Base-by-base conservation (phyloP, 805 yeast species). In the Candida ipomoeae region DNA sequence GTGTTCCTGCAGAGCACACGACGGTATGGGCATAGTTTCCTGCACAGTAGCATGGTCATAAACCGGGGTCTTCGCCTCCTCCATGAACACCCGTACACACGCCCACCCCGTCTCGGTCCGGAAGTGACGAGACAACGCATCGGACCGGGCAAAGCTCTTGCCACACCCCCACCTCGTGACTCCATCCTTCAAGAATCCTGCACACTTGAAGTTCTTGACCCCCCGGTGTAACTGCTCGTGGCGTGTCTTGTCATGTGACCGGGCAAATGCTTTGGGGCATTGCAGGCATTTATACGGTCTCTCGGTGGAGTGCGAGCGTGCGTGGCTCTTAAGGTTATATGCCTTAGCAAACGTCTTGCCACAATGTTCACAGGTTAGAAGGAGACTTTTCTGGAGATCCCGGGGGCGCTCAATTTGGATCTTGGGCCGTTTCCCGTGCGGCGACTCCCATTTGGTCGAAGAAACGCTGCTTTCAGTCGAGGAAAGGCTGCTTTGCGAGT, bases 151-250 rank as follows among this genome's bases (percentile, higher is more conserved):
- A 65, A 86, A 86, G 55, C 76, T 73, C 61, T 82, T 80, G 14
- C 86, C 84, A 63, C 92, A 85, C 3, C 91, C 92, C 91, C 92
- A 85, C 55, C 68, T 66, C 3, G 84, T 81, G 13, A 59, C 62
- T 0, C 84, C 83, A 57, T 83, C 84, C 33, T 74, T 73, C 53
- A 85, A 65, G 18, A 65, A 64, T 0, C 90, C 91, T 50, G 78
- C 78, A 62, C 94, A 87, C 49, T 75, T 79, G 65, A 82, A 86
- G 63, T 78, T 82, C 70, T 83, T 84, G 50, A 78, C 82, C 5
- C 91, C 91, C 18, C 83, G 78, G 60, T 87, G 94, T n/a, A 87
- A 69, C 17, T 79, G 73, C 62, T 87, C 91, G 63, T 87, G 94
- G 44, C 94, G 77, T 58, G 83, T 83, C 48, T 85, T 75, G 64